Base-by-base conservation (phyloP, 192 early-diverging fungal genomes). In the Glomus cerebriforme region DNA sequence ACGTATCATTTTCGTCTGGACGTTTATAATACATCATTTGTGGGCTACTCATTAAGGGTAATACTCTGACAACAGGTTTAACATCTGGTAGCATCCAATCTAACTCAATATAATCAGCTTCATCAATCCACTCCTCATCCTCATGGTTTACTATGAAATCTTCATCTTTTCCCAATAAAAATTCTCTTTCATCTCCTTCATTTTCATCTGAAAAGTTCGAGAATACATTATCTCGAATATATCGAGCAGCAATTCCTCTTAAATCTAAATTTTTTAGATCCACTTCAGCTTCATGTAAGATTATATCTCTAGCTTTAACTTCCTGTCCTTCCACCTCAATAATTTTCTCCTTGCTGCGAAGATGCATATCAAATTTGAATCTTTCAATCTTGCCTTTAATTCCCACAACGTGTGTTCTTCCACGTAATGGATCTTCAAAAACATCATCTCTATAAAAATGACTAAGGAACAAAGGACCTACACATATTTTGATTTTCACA, bases 41-140 rank as follows among this genome's bases (percentile, higher is more conserved):
- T 1, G 92, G 92, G 12, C 88, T 79, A 82, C 86, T 91, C 27
- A 88, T 83, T 70, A 93, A 89, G 0, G 92, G 88, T 3, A 90
- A 79, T 27, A 91, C 86, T 37, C 81, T 78, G 2, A 85, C 79
- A 13, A 35, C 45, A 6, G 84, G 84, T 26, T 69, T 65, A 6
- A 88, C 69, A 8, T 85, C 54, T 1, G 84, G 84, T 43, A 82
- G 73, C 3, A 47, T 39, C 2, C 73, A 73, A 35, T 83, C 71
- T 31, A 91, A 66, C 47, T 87, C 89, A 19, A 87, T 80, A 79
- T 81, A 88, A 79, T 91, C 89, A 66, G 88, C 85, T 15, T 83
- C 73, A 79, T 90, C 83, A 19, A 88, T 63, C 90, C 90, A 91
- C 26, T 77, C 75, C 27, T 73, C 32, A 32, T 80, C 65, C 24